These are phyloP conservation scores for Apiospora pterosperma DNA, from an alignment of 2,329 filamentous ascomycete species.

Conservation along the genomic window DNA sequence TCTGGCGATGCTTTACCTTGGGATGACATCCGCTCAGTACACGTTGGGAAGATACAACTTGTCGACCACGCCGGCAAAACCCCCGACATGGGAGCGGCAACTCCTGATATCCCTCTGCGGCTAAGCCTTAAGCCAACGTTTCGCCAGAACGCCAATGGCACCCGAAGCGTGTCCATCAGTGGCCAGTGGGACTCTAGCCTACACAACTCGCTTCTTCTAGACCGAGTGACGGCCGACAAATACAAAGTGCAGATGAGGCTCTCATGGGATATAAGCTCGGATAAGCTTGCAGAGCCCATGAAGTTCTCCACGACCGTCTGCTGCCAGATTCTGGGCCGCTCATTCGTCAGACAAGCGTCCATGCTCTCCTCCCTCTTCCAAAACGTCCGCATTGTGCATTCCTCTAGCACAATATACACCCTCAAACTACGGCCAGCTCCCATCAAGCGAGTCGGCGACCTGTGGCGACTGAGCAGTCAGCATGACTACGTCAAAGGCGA, in stretches of 20 bases:
- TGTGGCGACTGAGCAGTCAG: constrained; percentile 95
- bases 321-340: constrained; percentile 79
- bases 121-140: constrained; percentile 75
- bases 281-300: constrained; percentile 84
- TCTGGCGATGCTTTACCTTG: constrained; percentile 86
- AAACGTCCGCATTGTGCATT: constrained; percentile 79
- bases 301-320: constrained; percentile 77
- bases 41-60: constrained; percentile 77
- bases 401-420: constrained; percentile 82
- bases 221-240: constrained; percentile 88
- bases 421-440: constrained; percentile 82
- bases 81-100: constrained; percentile 70
- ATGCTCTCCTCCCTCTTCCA: constrained; percentile 88
- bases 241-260: constrained; percentile 86
- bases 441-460: constrained; percentile 85
- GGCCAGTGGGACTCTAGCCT: constrained; percentile 96
- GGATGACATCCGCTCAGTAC: constrained; percentile 75
- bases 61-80: constrained; percentile 83
- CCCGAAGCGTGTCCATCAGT: constrained; percentile 78
- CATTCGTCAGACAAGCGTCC: constrained; percentile 80
- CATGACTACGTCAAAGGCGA: constrained; percentile 97
- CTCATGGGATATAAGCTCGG: constrained; percentile 80
- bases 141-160: constrained; percentile 85
- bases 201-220: constrained; percentile 88
- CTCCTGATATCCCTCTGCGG: constrained; percentile 73